Evolutionary conservation across 2,329 filamentous ascomycete genomes (phyloP).

Genomic region (Leptographium flavum): DNA sequence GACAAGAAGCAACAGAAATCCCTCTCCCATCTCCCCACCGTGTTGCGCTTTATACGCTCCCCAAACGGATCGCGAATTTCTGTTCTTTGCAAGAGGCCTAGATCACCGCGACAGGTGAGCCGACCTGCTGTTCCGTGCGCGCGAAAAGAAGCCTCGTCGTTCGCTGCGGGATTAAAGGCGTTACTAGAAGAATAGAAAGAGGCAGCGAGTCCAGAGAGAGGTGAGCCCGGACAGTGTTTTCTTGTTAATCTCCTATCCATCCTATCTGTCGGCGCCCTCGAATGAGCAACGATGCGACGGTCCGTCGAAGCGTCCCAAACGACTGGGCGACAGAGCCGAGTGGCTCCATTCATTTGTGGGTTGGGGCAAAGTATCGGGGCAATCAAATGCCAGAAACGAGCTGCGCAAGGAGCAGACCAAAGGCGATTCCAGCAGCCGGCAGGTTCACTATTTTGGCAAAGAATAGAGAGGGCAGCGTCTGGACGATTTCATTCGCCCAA

Average conservation of each 20-base stretch:
- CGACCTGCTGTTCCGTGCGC: background rate
- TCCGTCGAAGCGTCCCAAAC: background rate
- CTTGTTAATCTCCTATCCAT: background rate
- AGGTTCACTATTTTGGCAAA: background rate
- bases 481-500: slow-evolving; percentile 13
- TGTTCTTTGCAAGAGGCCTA: background rate
- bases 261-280: background rate
- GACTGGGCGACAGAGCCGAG: background rate
- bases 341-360: slow-evolving; percentile 2
- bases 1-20: slow-evolving; percentile 5
- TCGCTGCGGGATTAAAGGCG: background rate
- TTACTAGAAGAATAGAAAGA: background rate
- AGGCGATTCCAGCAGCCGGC: background rate
- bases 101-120: background rate
- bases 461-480: background rate
- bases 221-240: background rate
- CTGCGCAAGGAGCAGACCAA: background rate
- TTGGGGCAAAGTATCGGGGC: background rate
- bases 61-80: background rate
- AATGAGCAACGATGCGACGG: slow-evolving; percentile 1
- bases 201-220: background rate
- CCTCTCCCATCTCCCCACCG: slow-evolving; percentile 9
- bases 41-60: no score
- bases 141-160: background rate
- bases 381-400: background rate